Conservation (phyloP, 495 filamentous ascomycete species). For the Penicillium egyptiacum region DNA sequence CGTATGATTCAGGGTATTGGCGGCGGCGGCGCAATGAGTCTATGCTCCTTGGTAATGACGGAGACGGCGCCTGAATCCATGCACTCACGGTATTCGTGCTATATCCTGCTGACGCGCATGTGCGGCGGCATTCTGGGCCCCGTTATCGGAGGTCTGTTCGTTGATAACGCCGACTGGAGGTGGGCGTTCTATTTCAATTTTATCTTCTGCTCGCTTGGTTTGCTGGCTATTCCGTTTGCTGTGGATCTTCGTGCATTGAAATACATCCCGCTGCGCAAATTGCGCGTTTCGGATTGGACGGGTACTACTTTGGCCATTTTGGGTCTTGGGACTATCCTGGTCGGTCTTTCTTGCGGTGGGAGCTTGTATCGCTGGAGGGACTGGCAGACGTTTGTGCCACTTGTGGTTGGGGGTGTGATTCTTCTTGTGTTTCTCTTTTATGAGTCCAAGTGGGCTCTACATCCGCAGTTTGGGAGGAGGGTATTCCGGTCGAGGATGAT, state of each 20-base stretch:
- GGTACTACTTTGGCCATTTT: constrained; percentile 37
- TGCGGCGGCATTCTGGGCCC: constrained; percentile 41
- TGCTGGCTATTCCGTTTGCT: constrained; percentile 39
- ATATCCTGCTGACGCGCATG: constrained; percentile 35
- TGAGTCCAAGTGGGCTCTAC: constrained; percentile 42
- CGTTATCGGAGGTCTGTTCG: constrained; percentile 40
- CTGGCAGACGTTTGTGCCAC: constrained; percentile 50
- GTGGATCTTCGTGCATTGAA: constrained; percentile 33
- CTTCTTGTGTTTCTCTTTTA: constrained; percentile 48
- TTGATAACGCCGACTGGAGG: constrained; percentile 36
- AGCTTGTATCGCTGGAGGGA: constrained; percentile 32
- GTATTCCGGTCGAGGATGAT: constrained; percentile 48
- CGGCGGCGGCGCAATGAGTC: constrained; percentile 63
- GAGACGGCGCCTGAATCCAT: constrained; percentile 54
- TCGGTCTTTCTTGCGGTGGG: constrained; percentile 43
- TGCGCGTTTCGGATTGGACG: constrained; percentile 38
- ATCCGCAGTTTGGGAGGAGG: constrained; percentile 54
- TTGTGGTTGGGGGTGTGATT: constrained; percentile 50
- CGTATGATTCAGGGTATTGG: constrained; percentile 71
- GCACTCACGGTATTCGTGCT: constrained; percentile 43
- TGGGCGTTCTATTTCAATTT: constrained; percentile 49
- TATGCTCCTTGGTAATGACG: constrained; percentile 66
- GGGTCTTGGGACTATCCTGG: constrained; percentile 29
- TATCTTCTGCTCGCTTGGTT: constrained; percentile 37
- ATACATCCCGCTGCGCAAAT: constrained; percentile 27